Conservation (phyloP, 1,284 basidiomycete species). For the Pseudozyma tsukubaensis region DNA sequence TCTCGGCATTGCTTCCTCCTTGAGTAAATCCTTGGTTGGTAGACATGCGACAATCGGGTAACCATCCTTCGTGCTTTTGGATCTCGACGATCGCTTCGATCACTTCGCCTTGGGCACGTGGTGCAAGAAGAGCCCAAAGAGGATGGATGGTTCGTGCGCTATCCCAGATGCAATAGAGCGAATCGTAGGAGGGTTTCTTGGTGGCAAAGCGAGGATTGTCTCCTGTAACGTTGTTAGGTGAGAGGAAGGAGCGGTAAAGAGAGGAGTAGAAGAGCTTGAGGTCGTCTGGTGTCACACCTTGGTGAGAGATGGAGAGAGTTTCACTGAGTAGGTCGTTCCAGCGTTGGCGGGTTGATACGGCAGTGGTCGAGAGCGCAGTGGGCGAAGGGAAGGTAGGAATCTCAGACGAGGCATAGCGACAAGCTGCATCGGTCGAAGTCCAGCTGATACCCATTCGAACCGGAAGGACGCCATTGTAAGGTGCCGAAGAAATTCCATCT, state of each 20-base stretch:
- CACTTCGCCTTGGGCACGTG: conserved; percentile 31
- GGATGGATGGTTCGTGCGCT: conserved; percentile 34
- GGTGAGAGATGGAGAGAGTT: conserved; percentile 13
- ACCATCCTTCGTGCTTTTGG: conserved; percentile 73
- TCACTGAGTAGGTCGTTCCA: conserved; percentile 39
- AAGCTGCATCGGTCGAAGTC: conserved; percentile 33
- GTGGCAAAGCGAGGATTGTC: conserved; percentile 78
- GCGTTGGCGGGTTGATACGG: conserved; percentile 1
- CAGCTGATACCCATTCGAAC: conserved; percentile 44
- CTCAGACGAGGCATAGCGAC: conserved; percentile 30
- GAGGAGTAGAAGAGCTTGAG: conserved; percentile 74
- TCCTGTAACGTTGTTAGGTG: conserved; percentile 78
- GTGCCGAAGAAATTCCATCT: conserved; percentile 6
- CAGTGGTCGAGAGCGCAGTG: conserved; percentile 11
- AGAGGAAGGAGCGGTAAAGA: conserved; percentile 76
- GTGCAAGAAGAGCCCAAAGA: conserved; percentile 30
- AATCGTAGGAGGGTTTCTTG: conserved; percentile 75
- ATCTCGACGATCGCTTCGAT: conserved; percentile 68
- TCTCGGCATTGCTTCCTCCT: conserved; percentile 60
- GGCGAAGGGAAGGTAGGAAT: conserved; percentile 19
- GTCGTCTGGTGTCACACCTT: conserved; percentile 21
- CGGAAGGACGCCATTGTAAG: conserved; percentile 9
- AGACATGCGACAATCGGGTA: conserved; percentile 63
- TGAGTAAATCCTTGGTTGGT: conserved; percentile 67
- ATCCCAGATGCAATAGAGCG: conserved; percentile 76